Evolutionary conservation across 169 alveolate species (phyloP).

Genomic region (Cardiosporidium cionae): DNA sequence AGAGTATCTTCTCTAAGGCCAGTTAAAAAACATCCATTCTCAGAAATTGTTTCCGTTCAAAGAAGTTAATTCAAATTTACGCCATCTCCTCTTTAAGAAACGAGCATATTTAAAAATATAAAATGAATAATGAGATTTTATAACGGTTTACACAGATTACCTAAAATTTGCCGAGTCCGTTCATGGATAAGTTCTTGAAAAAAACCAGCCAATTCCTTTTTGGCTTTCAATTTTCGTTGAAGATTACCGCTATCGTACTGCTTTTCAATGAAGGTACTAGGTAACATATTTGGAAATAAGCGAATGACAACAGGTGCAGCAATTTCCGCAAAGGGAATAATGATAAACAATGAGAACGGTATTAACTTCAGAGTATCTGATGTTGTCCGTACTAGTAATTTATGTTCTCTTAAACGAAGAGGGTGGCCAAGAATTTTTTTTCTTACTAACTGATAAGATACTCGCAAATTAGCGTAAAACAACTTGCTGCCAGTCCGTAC

Average conservation of each 20-base stretch:
- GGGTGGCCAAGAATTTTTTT: constrained; percentile 58
- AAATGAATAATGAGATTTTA: too few relatives aligned
- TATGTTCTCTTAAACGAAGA: constrained; percentile 61
- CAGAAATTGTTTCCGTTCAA: not conserved
- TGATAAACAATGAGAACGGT: constrained; percentile 73
- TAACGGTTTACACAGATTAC: constrained; percentile 1
- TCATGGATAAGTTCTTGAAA: constrained; percentile 69
- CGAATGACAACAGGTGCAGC: constrained; percentile 70
- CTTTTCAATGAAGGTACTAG: constrained; percentile 68
- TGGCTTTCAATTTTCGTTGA: constrained; percentile 66
- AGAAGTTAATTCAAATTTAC: not conserved
- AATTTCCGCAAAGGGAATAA: constrained; percentile 77
- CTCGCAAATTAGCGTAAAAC: constrained; percentile 30
- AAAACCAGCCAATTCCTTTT: constrained; percentile 70
- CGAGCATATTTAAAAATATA: not conserved
- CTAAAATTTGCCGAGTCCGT: constrained; percentile 47
- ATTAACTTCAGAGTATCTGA: constrained; percentile 70
- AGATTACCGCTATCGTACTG: constrained; percentile 54
- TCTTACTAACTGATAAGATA: constrained; percentile 30
- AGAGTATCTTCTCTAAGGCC: too few relatives aligned
- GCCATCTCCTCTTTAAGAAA: not conserved
- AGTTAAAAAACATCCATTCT: too few relatives aligned
- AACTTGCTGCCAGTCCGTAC: constrained; percentile 26
- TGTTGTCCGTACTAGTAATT: constrained; percentile 61
- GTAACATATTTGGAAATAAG: constrained; percentile 75